phyloP scores from a whole-genome alignment of 805 yeast genomes.

The Schwanniomyces occidentalis region DNA sequence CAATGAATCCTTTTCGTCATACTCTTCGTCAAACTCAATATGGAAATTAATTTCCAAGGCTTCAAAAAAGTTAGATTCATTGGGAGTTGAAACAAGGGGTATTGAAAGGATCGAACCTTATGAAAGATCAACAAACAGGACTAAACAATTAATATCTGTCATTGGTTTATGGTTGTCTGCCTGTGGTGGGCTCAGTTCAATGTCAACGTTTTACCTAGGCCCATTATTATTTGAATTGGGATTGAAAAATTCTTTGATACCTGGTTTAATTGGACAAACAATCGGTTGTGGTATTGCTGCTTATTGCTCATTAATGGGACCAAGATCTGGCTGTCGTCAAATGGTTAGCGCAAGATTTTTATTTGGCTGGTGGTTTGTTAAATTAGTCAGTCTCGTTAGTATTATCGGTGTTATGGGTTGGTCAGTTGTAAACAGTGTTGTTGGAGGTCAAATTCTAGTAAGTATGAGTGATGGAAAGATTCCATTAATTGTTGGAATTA shows the following conservation, averaged over 20 bases:
- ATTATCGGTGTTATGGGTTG: conserved; percentile 85
- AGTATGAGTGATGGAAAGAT: conserved; percentile 64
- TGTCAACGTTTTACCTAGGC: conserved; percentile 80
- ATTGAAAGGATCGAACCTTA: conserved; percentile 72
- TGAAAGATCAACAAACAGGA: conserved; percentile 50
- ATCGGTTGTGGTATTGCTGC: conserved; percentile 79
- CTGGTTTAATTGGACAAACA: conserved; percentile 63
- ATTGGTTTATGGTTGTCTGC: conserved; percentile 83
- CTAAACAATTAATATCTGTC: conserved; percentile 43
- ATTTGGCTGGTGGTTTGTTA: conserved; percentile 86
- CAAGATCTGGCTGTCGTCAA: conserved; percentile 85
- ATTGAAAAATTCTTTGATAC: conserved; percentile 58
- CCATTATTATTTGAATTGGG: conserved; percentile 71
- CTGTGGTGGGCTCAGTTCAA: conserved; percentile 84
- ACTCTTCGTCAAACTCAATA: neutral
- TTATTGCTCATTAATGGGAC: conserved; percentile 85
- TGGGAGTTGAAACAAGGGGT: conserved; percentile 75
- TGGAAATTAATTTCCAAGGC: conserved; percentile 11
- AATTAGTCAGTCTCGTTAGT: conserved; percentile 68
- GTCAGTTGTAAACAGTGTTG: conserved; percentile 88
- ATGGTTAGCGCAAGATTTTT: conserved; percentile 80
- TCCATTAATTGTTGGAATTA: conserved; percentile 72
- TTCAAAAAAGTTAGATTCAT: conserved; percentile 41
- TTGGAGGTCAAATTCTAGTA: conserved; percentile 81
- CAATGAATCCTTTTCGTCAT: neutral